Base-by-base conservation (phyloP, 1,139 yeast genomes). In the Yueomyces sp. region DNA sequence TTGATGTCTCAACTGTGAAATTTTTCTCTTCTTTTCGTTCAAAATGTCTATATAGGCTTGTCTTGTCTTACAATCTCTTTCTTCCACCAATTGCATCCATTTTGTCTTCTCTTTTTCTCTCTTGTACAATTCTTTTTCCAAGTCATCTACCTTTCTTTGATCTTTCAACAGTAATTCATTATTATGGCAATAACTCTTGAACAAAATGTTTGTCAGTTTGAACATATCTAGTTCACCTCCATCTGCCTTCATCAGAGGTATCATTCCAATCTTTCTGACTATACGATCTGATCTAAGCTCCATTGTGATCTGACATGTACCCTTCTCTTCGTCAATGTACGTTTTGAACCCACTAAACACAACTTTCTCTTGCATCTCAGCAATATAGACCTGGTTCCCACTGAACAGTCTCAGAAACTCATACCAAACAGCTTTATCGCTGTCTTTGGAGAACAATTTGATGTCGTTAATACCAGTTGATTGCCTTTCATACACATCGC, bases 11-110 rank as follows among this genome's bases (percentile, higher is more conserved):
- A 58, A 46, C 25, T 50, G 49, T 3, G 42, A 36, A 4, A 58
- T 58, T 41, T 50, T 55, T 25, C 32, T 39, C 36, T 58, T 58
- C 46, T 58, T 58, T 36, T 51, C 54, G 43, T 57, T 57, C 36
- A 58, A 39, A 27, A 58, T 41, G 3, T 43, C 48, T 5, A 55
- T 46, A 27, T 54, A 42, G 5, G 55, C 41, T 2, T 40, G n/a
- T 31, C 48, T 51, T 4, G 56, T 48, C 25, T 46, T 48, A 2
- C 44, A 39, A 45, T 57, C 60, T 35, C 61, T 42, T 33, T 48
- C 46, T 12, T 42, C 42, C 4, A 54, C 12, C 7, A 50, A 26
- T 6, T 32, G 33, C 38, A 53, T 53, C 31, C 50, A 34, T 3
- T 36, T 35, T 11, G 39, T 36, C 27, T 47, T 36, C 36, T 54